phyloP scores from a whole-genome alignment of 2,329 filamentous ascomycete species.

The Salinomyces thailandicus region DNA sequence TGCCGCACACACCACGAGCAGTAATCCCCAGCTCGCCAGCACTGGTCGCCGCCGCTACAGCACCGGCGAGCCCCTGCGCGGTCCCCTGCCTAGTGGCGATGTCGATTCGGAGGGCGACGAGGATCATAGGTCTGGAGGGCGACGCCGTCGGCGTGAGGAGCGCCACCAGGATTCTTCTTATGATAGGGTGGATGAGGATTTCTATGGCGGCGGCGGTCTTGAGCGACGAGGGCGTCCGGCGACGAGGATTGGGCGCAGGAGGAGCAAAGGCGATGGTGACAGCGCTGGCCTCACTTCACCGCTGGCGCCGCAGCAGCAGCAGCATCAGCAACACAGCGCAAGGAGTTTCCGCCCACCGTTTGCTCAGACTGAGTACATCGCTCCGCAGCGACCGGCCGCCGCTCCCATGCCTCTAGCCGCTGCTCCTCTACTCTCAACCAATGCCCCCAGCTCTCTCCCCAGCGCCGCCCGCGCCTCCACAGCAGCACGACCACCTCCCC shows the following conservation, averaged over 20 bases:
- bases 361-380: constrained; percentile 6
- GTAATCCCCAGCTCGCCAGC: too few species aligned
- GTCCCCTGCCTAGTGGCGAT: constrained; percentile 10
- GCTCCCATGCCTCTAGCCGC: too few species aligned
- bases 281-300: too few species aligned
- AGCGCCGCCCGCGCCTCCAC: too few species aligned
- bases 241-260: constrained; percentile 1
- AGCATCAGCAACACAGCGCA: too few species aligned
- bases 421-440: too few species aligned
- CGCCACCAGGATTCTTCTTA: constrained; percentile 9
- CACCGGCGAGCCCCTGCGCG: constrained; percentile 4
- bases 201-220: constrained; percentile 16
- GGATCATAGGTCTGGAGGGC: constrained; percentile 8
- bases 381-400: constrained; percentile 6
- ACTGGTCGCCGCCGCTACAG: constrained; percentile 18
- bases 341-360: constrained; percentile 6
- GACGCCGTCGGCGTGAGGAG: constrained; percentile 5
- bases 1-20: too few species aligned
- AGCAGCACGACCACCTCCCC: too few species aligned
- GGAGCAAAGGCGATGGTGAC: constrained; percentile 13
- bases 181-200: constrained; percentile 18
- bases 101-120: constrained; percentile 17
- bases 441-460: too few species aligned
- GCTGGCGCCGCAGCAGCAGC: too few species aligned
- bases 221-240: constrained; percentile 10